phyloP scores from a whole-genome alignment of 768 basidiomycete species.

The Macrolepiota fuliginosa region DNA sequence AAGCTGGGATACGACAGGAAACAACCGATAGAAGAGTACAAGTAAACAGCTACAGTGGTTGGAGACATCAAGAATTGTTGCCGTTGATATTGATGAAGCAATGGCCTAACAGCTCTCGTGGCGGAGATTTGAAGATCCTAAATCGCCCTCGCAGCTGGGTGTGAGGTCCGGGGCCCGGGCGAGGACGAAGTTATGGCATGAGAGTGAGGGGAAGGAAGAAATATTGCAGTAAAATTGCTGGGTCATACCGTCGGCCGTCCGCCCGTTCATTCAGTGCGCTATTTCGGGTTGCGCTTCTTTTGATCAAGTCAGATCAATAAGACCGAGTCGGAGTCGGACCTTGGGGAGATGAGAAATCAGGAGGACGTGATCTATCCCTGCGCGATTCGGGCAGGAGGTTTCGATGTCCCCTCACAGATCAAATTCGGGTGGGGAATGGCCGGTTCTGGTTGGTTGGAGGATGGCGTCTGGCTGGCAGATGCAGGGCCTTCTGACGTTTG shows the following conservation, averaged over 20 bases:
- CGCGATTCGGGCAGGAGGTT: neutral
- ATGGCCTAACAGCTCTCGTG: neutral
- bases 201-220: neutral
- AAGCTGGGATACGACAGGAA: too few relatives aligned
- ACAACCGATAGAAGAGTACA: too few relatives aligned
- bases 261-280: neutral
- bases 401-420: neutral
- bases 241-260: neutral
- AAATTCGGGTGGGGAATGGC: neutral
- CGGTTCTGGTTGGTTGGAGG: neutral
- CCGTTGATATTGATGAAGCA: too few relatives aligned
- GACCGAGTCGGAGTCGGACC: conserved; percentile 10
- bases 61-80: too few relatives aligned
- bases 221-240: neutral
- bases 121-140: neutral
- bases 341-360: neutral
- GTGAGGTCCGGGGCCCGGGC: neutral
- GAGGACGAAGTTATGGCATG: neutral
- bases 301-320: conserved; percentile 6
- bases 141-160: neutral
- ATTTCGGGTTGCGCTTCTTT: neutral
- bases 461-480: neutral
- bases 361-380: neutral
- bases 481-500: neutral
- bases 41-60: too few relatives aligned